Conservation (phyloP, 805 yeast species). For the Zygotorulaspora danielsina region DNA sequence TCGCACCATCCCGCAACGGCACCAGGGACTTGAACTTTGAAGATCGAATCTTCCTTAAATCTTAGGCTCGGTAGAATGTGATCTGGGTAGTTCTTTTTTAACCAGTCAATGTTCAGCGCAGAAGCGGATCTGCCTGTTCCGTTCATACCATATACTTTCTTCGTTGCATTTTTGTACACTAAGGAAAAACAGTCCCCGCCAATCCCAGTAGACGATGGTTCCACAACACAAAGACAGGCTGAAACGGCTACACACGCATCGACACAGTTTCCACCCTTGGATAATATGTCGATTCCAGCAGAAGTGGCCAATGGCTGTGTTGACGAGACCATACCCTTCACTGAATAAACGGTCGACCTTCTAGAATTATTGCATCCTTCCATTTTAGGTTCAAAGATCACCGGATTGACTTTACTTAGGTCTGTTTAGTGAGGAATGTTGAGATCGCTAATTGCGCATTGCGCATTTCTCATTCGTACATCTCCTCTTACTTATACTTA, state of each 20-base stretch:
- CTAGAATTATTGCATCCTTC: slow-evolving; percentile 37
- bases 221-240: slow-evolving; percentile 52
- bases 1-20: slow-evolving; percentile 79
- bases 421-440: too few relatives aligned
- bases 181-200: slow-evolving; percentile 68
- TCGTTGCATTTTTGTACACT: slow-evolving; percentile 47
- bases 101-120: slow-evolving; percentile 40
- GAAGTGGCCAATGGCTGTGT: slow-evolving; percentile 74
- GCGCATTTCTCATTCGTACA: too few relatives aligned
- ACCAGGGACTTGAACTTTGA: slow-evolving; percentile 54
- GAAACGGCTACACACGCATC: slow-evolving; percentile 61
- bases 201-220: slow-evolving; percentile 58
- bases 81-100: slow-evolving; percentile 36
- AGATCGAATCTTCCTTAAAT: slow-evolving; percentile 6
- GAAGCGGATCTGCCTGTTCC: slow-evolving; percentile 72
- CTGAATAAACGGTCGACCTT: slow-evolving; percentile 69
- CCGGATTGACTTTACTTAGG: too few relatives aligned
- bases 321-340: slow-evolving; percentile 68
- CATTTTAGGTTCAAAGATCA: too few relatives aligned
- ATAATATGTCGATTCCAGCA: slow-evolving; percentile 63
- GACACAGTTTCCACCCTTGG: slow-evolving; percentile 68
- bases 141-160: slow-evolving; percentile 60
- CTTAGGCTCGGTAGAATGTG: slow-evolving; percentile 6
- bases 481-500: too few relatives aligned
- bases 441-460: too few relatives aligned